Evolutionary conservation across 2,329 filamentous ascomycete species (phyloP).

Genomic region (Intubia oerlemansii): DNA sequence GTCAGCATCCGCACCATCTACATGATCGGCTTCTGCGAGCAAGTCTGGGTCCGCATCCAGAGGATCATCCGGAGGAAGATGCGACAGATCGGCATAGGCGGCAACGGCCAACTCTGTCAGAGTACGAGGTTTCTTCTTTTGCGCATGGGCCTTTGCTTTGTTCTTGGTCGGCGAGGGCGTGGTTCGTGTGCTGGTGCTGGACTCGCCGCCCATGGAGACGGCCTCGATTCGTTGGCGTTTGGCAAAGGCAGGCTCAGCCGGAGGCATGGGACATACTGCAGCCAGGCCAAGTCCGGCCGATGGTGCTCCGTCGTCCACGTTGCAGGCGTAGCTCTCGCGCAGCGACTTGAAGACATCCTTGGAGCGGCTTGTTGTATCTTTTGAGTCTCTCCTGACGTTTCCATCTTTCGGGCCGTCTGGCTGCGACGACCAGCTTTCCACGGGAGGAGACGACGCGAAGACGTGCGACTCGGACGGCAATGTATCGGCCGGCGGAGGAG

Average conservation of each 20-base stretch:
- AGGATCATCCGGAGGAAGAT: too few species aligned
- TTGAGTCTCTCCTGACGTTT: too few species aligned
- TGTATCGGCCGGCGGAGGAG: conserved; percentile 26
- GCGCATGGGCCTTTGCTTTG: too few species aligned
- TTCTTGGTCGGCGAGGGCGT: conserved; percentile 23
- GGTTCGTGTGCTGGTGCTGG: conserved; percentile 10
- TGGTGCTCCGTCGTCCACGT: background rate
- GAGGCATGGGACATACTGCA: background rate
- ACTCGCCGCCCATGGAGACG: conserved; percentile 15
- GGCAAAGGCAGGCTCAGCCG: conserved; percentile 15
- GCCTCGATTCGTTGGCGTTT: conserved; percentile 37
- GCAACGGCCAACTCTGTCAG: conserved; percentile 62
- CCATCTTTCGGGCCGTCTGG: too few species aligned
- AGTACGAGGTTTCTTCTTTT: conserved; percentile 51
- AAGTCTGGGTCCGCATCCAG: too few species aligned
- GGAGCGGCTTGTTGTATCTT: too few species aligned
- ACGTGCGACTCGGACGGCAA: conserved; percentile 10
- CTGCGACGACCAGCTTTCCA: conserved; percentile 10
- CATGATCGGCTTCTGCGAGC: too few species aligned
- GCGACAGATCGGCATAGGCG: conserved; percentile 28
- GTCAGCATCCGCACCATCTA: too few species aligned
- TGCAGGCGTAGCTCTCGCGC: conserved; percentile 12
- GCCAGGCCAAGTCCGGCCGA: conserved; percentile 2
- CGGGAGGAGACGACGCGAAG: conserved; percentile 11
- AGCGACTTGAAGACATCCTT: conserved; percentile 23